Percentiles rank a stretch among this genome's conserved stretches.
These are phyloP conservation scores for Aschersonia sp. DNA, from an alignment of 2,329 filamentous ascomycete species.

Conservation along the genomic window DNA sequence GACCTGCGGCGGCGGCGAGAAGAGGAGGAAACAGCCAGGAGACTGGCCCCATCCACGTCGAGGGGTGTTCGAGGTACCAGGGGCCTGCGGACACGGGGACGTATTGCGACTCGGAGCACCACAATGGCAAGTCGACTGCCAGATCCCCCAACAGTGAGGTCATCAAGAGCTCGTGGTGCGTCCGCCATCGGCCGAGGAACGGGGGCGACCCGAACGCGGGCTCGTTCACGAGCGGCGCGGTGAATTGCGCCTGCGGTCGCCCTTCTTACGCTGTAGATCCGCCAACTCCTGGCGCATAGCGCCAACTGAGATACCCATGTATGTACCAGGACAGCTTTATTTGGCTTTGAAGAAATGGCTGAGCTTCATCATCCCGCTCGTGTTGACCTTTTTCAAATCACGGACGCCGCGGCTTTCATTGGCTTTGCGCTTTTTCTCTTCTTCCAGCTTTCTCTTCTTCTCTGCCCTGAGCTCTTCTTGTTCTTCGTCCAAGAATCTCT, in stretches of 20 bases:
- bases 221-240: slow-evolving; percentile 18
- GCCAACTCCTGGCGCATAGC: background rate
- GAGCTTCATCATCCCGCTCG: slow-evolving; percentile 90
- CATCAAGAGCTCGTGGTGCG: slow-evolving; percentile 16
- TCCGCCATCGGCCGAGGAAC: slow-evolving; percentile 21
- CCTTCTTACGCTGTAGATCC: background rate
- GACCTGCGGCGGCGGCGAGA: slow-evolving; percentile 50
- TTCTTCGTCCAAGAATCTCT: slow-evolving; percentile 53
- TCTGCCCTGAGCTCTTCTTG: slow-evolving; percentile 50
- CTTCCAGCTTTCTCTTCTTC: slow-evolving; percentile 75
- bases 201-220: slow-evolving; percentile 14
- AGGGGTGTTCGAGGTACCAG: slow-evolving; percentile 15
- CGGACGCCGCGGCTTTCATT: slow-evolving; percentile 61
- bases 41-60: slow-evolving; percentile 10
- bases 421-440: slow-evolving; percentile 74
- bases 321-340: slow-evolving; percentile 8
- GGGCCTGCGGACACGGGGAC: slow-evolving; percentile 15
- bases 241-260: background rate
- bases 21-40: slow-evolving; percentile 36
- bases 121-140: slow-evolving; percentile 13
- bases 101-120: slow-evolving; percentile 12
- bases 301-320: slow-evolving; percentile 14
- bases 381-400: slow-evolving; percentile 80
- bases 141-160: slow-evolving; percentile 12
- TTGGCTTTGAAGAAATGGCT: slow-evolving; percentile 83